Percentiles rank a stretch among this genome's conserved stretches.
phyloP scores from a whole-genome alignment of 306 rosid species.

The Potentilla sterilis region DNA sequence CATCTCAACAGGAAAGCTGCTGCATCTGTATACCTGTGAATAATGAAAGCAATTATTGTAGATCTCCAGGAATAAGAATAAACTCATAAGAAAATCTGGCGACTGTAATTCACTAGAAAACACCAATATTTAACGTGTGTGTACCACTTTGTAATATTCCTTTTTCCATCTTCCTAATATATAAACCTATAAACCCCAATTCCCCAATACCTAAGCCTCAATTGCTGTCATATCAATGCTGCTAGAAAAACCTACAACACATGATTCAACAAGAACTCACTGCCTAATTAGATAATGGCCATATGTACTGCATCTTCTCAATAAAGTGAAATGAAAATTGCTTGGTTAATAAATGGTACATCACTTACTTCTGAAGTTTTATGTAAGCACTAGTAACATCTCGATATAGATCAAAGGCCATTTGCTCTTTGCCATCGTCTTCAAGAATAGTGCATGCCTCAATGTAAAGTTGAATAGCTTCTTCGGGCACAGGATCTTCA shows the following conservation, averaged over 20 bases:
- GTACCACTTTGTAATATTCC: background rate
- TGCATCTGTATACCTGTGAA: conserved; percentile 79
- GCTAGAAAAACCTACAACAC: background rate
- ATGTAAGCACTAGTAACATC: conserved; percentile 65
- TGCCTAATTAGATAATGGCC: background rate
- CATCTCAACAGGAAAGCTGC: conserved; percentile 63
- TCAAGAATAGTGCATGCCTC: conserved; percentile 86
- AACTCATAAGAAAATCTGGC: background rate
- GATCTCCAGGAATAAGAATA: background rate
- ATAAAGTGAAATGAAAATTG: background rate
- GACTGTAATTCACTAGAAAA: background rate
- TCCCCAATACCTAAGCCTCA: background rate
- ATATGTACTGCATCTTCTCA: background rate
- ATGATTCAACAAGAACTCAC: conserved; percentile 6
- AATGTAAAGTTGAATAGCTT: conserved; percentile 78
- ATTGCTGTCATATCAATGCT: background rate
- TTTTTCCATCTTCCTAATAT: background rate
- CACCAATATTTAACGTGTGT: background rate
- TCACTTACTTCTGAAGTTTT: conserved; percentile 82
- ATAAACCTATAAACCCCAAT: background rate
- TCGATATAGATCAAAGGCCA: conserved; percentile 94
- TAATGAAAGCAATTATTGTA: conserved; percentile 16
- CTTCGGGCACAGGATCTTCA: conserved; percentile 79
- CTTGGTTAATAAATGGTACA: background rate
- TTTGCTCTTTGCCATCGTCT: conserved; percentile 90